A percentile compares a stretch with the other conserved stretches of the same genome.
phyloP scores from a whole-genome alignment of 805 yeast species.

The Komagataella kurtzmanii region DNA sequence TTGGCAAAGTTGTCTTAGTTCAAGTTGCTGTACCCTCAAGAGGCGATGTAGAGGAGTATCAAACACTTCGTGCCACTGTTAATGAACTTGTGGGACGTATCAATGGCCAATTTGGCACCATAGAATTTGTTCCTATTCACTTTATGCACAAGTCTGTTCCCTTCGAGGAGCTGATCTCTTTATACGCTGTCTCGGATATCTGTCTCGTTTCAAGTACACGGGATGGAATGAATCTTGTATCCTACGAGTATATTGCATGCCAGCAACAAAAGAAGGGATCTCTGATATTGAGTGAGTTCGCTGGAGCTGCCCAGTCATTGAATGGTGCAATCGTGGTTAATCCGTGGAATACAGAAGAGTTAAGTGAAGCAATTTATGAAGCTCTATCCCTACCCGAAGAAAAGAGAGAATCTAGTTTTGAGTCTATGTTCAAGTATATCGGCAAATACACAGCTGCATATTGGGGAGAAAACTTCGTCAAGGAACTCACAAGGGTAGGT shows the following conservation, averaged over 20 bases:
- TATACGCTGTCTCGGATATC: conserved; percentile 77
- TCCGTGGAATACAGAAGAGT: conserved; percentile 97
- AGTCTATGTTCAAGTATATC: conserved; percentile 75
- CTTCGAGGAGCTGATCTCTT: conserved; percentile 81
- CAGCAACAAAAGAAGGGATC: conserved; percentile 75
- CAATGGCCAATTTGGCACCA: conserved; percentile 92
- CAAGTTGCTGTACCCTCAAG: conserved; percentile 97
- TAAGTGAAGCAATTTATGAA: conserved; percentile 75
- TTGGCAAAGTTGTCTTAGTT: conserved; percentile 88
- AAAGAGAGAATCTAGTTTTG: conserved; percentile 65
- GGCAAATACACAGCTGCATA: conserved; percentile 88
- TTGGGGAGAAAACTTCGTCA: conserved; percentile 96
- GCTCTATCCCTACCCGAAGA: conserved; percentile 78
- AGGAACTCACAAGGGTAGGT: conserved; percentile 47
- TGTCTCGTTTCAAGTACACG: conserved; percentile 90
- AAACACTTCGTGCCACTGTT: conserved; percentile 82
- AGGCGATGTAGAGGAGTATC: conserved; percentile 97
- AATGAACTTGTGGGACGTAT: conserved; percentile 94
- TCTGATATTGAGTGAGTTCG: conserved; percentile 82
- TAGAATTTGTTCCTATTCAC: conserved; percentile 95
- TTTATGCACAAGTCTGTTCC: conserved; percentile 87
- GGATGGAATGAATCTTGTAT: conserved; percentile 97
- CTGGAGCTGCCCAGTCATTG: conserved; percentile 98
- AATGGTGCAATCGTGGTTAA: conserved; percentile 91
- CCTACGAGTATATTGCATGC: conserved; percentile 94